Conservation (phyloP, 1,284 basidiomycete genomes). For the Papiliotrema flavescens region DNA sequence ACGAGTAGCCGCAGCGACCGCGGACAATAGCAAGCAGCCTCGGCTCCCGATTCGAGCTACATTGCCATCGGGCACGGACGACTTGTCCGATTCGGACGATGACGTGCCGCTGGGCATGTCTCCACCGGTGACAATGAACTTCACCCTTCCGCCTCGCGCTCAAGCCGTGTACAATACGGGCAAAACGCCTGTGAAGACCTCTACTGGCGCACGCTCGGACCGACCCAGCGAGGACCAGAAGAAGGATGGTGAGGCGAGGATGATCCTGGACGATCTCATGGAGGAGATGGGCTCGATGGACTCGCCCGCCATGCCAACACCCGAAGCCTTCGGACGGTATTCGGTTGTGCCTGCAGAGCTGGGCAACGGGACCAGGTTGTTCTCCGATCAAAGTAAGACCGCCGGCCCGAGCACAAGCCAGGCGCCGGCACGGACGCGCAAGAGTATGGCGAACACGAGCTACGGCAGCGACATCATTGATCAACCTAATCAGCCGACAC, state of each 20-base stretch:
- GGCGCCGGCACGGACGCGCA: background rate
- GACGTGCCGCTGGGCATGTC: conserved; percentile 69
- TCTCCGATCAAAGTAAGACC: conserved; percentile 5
- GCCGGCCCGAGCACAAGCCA: background rate
- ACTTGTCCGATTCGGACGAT: conserved; percentile 35
- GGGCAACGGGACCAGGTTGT: conserved; percentile 8
- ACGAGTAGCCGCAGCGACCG: background rate
- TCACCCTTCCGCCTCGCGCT: conserved; percentile 65
- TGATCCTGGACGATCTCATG: conserved; percentile 43
- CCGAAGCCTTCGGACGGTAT: conserved; percentile 36
- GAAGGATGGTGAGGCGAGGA: conserved; percentile 58
- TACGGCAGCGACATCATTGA: conserved; percentile 30
- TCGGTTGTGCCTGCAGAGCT: conserved; percentile 34
- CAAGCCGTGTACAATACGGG: conserved; percentile 50
- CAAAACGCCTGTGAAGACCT: conserved; percentile 49
- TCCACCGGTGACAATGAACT: conserved; percentile 78
- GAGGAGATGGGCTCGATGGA: conserved; percentile 32
- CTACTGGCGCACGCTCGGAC: conserved; percentile 6
- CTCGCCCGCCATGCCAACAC: conserved; percentile 30
- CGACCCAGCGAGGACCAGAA: conserved; percentile 36
- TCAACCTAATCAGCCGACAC: conserved; percentile 7
- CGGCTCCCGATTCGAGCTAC: background rate
- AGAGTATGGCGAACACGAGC: conserved; percentile 36
- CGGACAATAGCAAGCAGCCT: background rate
- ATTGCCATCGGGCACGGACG: background rate